These are phyloP conservation scores for Sanghuangporus baumii DNA, from an alignment of 1,284 basidiomycete species.

Conservation along the genomic window DNA sequence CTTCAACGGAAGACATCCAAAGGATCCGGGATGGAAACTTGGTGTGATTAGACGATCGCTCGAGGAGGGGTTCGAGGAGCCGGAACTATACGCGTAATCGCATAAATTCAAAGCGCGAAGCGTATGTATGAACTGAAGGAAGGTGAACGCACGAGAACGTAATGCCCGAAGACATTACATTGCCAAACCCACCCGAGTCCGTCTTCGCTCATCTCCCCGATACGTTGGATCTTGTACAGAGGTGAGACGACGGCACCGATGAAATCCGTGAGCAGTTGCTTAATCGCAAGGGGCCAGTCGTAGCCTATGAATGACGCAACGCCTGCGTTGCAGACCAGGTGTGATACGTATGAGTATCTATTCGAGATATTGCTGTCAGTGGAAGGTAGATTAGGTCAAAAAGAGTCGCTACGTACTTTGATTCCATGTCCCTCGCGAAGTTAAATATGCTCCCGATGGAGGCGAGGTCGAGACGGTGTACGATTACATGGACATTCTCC, in stretches of 20 bases:
- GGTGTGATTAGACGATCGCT: constrained; percentile 5
- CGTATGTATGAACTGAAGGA: background rate
- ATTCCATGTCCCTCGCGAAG: constrained; percentile 53
- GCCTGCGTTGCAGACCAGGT: constrained; percentile 81
- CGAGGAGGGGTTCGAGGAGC: constrained; percentile 45
- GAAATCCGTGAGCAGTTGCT: constrained; percentile 47
- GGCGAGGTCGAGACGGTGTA: constrained; percentile 64
- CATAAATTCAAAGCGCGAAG: background rate
- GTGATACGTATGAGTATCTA: constrained; percentile 81
- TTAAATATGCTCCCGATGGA: constrained; percentile 55
- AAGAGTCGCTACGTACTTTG: constrained; percentile 39
- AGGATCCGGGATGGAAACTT: constrained; percentile 55
- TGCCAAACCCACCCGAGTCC: constrained; percentile 82
- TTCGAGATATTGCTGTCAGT: constrained; percentile 5
- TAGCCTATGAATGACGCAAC: constrained; percentile 60
- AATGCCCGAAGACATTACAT: constrained; percentile 82
- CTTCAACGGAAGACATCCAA: constrained; percentile 78
- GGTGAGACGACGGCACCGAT: constrained; percentile 53
- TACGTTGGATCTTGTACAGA: constrained; percentile 53
- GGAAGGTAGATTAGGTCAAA: background rate
- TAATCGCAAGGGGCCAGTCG: constrained; percentile 43
- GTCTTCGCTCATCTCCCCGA: constrained; percentile 61
- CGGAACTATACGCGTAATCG: constrained; percentile 42
- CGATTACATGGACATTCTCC: constrained; percentile 55
- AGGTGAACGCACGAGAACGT: constrained; percentile 57